A percentile compares a stretch with the other conserved stretches of the same genome.
Conservation (phyloP, 768 basidiomycete species). For the Pisolithus orientalis region DNA sequence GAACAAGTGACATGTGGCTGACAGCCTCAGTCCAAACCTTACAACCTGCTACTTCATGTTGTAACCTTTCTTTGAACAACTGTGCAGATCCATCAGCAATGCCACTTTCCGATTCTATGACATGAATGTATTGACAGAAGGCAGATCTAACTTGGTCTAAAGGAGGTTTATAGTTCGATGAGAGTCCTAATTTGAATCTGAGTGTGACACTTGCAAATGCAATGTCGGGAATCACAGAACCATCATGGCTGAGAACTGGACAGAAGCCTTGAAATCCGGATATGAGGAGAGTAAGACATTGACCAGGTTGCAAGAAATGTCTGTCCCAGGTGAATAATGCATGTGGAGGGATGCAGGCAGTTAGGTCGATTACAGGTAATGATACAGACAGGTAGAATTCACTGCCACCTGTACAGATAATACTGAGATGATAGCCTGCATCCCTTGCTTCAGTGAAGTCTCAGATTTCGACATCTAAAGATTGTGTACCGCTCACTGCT, state of each 20-base stretch:
- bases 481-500: too few relatives aligned
- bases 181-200: conserved; percentile 60
- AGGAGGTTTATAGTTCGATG: conserved; percentile 53
- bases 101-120: conserved; percentile 37
- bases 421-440: conserved; percentile 52
- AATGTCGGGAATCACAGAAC: conserved; percentile 31
- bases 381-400: conserved; percentile 54
- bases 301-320: conserved; percentile 48
- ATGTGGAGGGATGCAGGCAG: conserved; percentile 49
- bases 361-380: conserved; percentile 46
- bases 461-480: conserved; percentile 9
- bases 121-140: conserved; percentile 40
- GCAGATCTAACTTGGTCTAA: conserved; percentile 42
- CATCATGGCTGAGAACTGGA: conserved; percentile 43
- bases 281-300: conserved; percentile 61
- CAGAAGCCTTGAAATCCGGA: conserved; percentile 48
- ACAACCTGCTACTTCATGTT: conserved; percentile 22
- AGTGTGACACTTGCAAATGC: conserved; percentile 29
- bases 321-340: conserved; percentile 74
- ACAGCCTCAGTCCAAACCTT: too few relatives aligned
- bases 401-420: conserved; percentile 43
- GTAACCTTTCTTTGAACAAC: not conserved
- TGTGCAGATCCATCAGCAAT: conserved; percentile 12
- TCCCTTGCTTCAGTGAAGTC: conserved; percentile 58
- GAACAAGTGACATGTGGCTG: too few relatives aligned